Conservation (phyloP, 1,139 yeast species). For the Nakaseomyces delphensis region DNA sequence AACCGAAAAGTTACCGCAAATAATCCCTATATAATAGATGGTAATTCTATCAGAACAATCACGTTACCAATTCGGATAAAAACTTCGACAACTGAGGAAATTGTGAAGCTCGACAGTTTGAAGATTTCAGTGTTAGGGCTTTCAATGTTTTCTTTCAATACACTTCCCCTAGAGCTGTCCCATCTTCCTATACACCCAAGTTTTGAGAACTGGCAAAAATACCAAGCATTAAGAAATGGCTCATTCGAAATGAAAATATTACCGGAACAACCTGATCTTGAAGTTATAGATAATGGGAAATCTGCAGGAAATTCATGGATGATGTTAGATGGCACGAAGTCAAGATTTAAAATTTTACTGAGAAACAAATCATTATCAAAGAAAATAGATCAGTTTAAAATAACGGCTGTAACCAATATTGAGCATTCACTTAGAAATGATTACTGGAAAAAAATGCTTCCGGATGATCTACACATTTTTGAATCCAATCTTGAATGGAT, state of each 20-base stretch:
- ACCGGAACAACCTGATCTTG: slow-evolving; percentile 29
- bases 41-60: slow-evolving; percentile 36
- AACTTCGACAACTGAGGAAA: slow-evolving; percentile 34
- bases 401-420: slow-evolving; percentile 21
- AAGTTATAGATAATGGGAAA: slow-evolving; percentile 18
- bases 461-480: slow-evolving; percentile 24
- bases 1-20: slow-evolving; percentile 13
- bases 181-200: slow-evolving; percentile 2
- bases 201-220: neutral
- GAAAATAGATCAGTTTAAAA: slow-evolving; percentile 21
- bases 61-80: slow-evolving; percentile 40
- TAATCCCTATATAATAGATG: slow-evolving; percentile 33
- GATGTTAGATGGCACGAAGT: slow-evolving; percentile 71
- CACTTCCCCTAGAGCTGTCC: slow-evolving; percentile 7
- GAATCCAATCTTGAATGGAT: slow-evolving; percentile 24
- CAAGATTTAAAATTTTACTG: slow-evolving; percentile 43
- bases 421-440: slow-evolving; percentile 23
- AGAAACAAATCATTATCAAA: slow-evolving; percentile 38
- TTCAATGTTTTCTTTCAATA: slow-evolving; percentile 25
- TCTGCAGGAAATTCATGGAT: slow-evolving; percentile 33
- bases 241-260: slow-evolving; percentile 18
- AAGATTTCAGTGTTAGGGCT: slow-evolving; percentile 42
- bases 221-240: neutral
- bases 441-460: slow-evolving; percentile 26
- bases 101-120: slow-evolving; percentile 36